Evolutionary conservation across 192 early-diverging fungal species (phyloP).

Genomic region (Coemansia sp.): DNA sequence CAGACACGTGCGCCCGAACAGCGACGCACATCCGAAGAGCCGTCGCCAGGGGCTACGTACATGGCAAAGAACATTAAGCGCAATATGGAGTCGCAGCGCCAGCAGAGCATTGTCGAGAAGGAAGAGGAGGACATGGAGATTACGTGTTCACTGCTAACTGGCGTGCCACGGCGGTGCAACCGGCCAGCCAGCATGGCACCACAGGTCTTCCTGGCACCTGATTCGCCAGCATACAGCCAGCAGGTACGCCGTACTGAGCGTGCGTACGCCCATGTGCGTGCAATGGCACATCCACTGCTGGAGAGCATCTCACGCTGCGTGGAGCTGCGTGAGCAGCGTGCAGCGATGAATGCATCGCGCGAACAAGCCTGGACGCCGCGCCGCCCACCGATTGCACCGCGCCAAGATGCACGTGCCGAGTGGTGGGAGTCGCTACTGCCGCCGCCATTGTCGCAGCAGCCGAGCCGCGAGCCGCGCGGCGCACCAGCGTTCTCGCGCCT

Average conservation of each 20-base stretch:
- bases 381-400: conserved; percentile 20
- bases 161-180: conserved; percentile 39
- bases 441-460: conserved; percentile 17
- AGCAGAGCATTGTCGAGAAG: conserved; percentile 51
- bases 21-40: not conserved
- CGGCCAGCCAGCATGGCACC: conserved; percentile 39
- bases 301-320: conserved; percentile 47
- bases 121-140: conserved; percentile 46
- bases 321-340: conserved; percentile 37
- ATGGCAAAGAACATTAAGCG: conserved; percentile 38
- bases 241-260: conserved; percentile 44
- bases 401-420: conserved; percentile 21
- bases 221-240: conserved; percentile 36
- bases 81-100: conserved; percentile 53
- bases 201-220: conserved; percentile 35
- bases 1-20: not conserved
- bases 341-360: conserved; percentile 20
- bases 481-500: conserved; percentile 8
- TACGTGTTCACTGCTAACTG: conserved; percentile 37
- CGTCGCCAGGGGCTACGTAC: not conserved
- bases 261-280: conserved; percentile 33
- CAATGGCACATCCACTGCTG: conserved; percentile 35
- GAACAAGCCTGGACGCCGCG: conserved; percentile 24
- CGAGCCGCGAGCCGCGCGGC: conserved; percentile 14
- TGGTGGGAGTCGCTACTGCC: conserved; percentile 54